Evolutionary conservation across 2,329 filamentous ascomycete species (phyloP).

Genomic region (Aspergillus udagawae): DNA sequence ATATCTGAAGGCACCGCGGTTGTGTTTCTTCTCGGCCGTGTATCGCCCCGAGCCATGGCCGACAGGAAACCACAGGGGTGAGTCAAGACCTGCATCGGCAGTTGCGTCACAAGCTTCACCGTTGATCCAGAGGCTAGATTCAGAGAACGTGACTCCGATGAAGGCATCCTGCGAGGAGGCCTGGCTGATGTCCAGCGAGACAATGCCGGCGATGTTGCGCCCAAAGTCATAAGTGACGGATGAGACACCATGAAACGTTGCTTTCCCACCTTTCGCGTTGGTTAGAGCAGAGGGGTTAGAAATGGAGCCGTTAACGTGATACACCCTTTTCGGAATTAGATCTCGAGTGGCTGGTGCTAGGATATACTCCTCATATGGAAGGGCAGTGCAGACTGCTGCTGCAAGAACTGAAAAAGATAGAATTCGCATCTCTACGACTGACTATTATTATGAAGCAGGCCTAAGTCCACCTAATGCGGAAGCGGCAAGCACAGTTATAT

Average conservation of each 20-base stretch:
- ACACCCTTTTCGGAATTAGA: background rate
- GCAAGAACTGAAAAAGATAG: background rate
- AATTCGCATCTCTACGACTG: background rate
- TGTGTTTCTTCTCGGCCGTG: constrained; percentile 38
- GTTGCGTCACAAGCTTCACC: constrained; percentile 45
- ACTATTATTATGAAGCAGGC: background rate
- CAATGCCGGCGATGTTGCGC: constrained; percentile 38
- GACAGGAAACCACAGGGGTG: constrained; percentile 46
- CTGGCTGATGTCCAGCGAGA: constrained; percentile 29
- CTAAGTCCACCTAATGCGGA: no score
- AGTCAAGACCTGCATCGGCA: constrained; percentile 44
- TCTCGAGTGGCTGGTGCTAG: background rate
- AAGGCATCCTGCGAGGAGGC: constrained; percentile 23
- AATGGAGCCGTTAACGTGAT: background rate
- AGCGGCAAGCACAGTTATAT: background rate
- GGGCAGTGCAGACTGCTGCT: background rate
- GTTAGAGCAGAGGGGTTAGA: background rate
- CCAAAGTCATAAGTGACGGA: constrained; percentile 39
- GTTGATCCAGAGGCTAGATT: constrained; percentile 47
- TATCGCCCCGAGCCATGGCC: constrained; percentile 35
- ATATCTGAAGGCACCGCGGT: constrained; percentile 46
- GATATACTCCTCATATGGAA: background rate
- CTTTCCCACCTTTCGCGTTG: background rate
- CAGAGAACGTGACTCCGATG: constrained; percentile 40
- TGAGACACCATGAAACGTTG: constrained; percentile 21